These are phyloP conservation scores for Phellopilus nigrolimitatus DNA, from an alignment of 1,284 basidiomycete genomes.

Conservation along the genomic window DNA sequence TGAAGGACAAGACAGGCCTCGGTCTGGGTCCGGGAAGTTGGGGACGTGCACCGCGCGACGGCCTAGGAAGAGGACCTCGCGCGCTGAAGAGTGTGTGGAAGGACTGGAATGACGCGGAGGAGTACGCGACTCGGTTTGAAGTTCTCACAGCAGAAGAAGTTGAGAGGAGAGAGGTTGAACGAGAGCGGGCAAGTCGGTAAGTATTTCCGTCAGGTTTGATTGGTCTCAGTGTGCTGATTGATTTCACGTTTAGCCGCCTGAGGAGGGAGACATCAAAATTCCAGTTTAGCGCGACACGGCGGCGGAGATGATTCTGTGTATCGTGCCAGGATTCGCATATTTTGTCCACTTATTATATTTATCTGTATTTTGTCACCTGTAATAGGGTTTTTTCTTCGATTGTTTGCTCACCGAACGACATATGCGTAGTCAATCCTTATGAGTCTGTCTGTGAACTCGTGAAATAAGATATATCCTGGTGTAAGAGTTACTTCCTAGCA, in stretches of 20 bases:
- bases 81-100: slow-evolving; percentile 88
- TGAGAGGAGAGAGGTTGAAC: slow-evolving; percentile 78
- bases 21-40: slow-evolving; percentile 49
- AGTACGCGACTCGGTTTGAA: slow-evolving; percentile 89
- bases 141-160: slow-evolving; percentile 87
- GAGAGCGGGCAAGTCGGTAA: slow-evolving; percentile 71
- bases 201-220: slow-evolving; percentile 30
- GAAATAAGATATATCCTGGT: too few relatives aligned
- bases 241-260: slow-evolving; percentile 45
- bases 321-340: too few relatives aligned
- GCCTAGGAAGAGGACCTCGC: slow-evolving; percentile 63
- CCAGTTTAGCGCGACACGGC: slow-evolving; percentile 54
- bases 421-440: not conserved
- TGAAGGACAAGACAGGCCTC: slow-evolving; percentile 77
- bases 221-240: slow-evolving; percentile 1
- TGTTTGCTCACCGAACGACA: not conserved
- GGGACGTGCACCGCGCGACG: slow-evolving; percentile 64
- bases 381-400: not conserved
- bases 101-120: slow-evolving; percentile 90
- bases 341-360: slow-evolving; percentile 1
- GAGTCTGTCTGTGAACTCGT: too few relatives aligned
- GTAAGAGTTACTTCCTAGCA: too few relatives aligned
- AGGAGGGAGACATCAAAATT: slow-evolving; percentile 74
- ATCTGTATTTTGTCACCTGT: not conserved
- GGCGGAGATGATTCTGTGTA: slow-evolving; percentile 41